Evolutionary conservation across 345 rosid species (phyloP).

Genomic region (Viola odorata): DNA sequence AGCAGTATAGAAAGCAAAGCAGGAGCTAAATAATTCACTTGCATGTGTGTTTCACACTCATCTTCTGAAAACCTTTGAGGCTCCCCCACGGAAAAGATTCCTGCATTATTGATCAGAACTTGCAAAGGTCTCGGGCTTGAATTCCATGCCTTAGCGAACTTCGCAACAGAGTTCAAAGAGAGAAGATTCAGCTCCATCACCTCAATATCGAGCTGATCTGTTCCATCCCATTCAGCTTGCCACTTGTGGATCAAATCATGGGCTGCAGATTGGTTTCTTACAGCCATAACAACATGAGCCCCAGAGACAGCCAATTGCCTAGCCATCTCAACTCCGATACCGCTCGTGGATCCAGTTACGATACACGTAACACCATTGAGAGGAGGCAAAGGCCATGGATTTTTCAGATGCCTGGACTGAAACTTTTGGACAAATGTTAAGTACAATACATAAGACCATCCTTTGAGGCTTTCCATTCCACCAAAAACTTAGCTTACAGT

Average conservation of each 20-base stretch:
- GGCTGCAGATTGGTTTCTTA: slow-evolving; percentile 10
- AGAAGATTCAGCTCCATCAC: slow-evolving; percentile 15
- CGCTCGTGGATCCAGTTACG: slow-evolving; percentile 8
- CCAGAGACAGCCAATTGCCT: slow-evolving; percentile 16
- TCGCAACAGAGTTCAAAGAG: slow-evolving; percentile 9
- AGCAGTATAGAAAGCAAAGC: slow-evolving; percentile 19
- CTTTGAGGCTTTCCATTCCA: slow-evolving; percentile 6
- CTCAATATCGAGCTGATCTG: slow-evolving; percentile 4
- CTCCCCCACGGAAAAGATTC: slow-evolving; percentile 11
- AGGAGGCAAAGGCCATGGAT: slow-evolving; percentile 4
- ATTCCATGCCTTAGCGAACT: slow-evolving; percentile 12
- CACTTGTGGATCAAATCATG: slow-evolving; percentile 16
- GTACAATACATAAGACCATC: slow-evolving; percentile 8
- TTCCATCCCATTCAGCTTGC: slow-evolving; percentile 9
- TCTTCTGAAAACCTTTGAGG: slow-evolving; percentile 9
- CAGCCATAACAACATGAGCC: slow-evolving; percentile 19
- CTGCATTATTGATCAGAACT: slow-evolving; percentile 17
- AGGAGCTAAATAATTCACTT: slow-evolving; percentile 17
- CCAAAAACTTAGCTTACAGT: no score
- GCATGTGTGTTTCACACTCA: slow-evolving; percentile 14
- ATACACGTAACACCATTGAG: slow-evolving; percentile 1
- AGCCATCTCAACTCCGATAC: slow-evolving; percentile 12
- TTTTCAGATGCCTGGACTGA: slow-evolving; percentile 10
- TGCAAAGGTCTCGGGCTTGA: slow-evolving; percentile 3
- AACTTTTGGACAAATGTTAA: slow-evolving; percentile 5